These are phyloP conservation scores for Leavenworthia alabamica DNA, from an alignment of 345 rosid species.

Conservation along the genomic window DNA sequence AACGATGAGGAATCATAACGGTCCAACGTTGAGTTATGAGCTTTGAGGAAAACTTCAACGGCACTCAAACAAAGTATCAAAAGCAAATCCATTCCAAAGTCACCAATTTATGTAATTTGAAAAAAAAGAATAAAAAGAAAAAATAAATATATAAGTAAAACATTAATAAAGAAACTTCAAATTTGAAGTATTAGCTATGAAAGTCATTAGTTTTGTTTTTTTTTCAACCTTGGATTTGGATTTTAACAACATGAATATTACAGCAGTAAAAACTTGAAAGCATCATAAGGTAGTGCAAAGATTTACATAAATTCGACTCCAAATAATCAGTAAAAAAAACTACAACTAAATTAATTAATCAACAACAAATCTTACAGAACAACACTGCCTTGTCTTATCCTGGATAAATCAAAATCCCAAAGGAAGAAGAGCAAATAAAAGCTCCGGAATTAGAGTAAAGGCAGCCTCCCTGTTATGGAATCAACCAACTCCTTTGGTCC, in stretches of 20 bases:
- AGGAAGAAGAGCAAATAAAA: neutral
- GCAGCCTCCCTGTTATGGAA: slow-evolving; percentile 62
- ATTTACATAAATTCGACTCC: slow-evolving; percentile 12
- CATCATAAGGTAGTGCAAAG: neutral
- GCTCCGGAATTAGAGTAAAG: slow-evolving; percentile 44
- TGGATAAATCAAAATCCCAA: neutral
- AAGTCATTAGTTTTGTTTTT: neutral
- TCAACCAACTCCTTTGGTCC: slow-evolving; percentile 65
- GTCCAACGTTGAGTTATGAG: slow-evolving; percentile 20
- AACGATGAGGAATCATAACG: slow-evolving; percentile 25
- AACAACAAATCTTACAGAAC: slow-evolving; percentile 2
- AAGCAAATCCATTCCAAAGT: slow-evolving; percentile 18
- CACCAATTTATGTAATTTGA: neutral
- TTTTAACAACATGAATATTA: neutral
- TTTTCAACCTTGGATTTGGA: neutral
- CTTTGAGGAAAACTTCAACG: slow-evolving; percentile 28
- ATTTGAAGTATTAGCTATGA: neutral
- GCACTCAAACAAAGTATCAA: slow-evolving; percentile 32
- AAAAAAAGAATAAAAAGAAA: neutral
- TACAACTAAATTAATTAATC: neutral
- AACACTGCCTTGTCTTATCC: slow-evolving; percentile 4
- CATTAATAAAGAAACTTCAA: too few relatives aligned
- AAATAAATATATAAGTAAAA: too few relatives aligned
- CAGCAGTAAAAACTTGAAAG: neutral
- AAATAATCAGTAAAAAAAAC: neutral